A percentile compares a stretch with the other conserved stretches of the same genome.
Evolutionary conservation across 192 early-diverging fungal genomes (phyloP).

Genomic region (Coemansia sp.): DNA sequence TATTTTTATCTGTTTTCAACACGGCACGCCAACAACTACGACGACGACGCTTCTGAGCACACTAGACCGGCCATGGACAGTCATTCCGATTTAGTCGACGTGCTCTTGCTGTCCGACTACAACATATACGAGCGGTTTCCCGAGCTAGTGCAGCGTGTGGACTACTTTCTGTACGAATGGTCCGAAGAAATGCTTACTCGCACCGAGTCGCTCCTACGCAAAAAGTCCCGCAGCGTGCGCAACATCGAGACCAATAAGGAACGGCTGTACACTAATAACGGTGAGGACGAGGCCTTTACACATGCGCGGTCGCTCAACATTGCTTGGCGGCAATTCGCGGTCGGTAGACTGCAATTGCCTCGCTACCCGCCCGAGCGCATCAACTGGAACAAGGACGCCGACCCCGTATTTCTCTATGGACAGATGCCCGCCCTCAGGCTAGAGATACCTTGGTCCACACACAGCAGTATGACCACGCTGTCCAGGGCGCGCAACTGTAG

Average conservation of each 20-base stretch:
- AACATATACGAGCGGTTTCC: constrained; percentile 54
- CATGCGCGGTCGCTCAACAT: constrained; percentile 47
- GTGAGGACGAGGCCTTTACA: constrained; percentile 39
- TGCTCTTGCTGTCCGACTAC: constrained; percentile 46
- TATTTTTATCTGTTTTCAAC: neutral
- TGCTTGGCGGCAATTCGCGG: constrained; percentile 51
- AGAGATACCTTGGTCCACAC: constrained; percentile 39
- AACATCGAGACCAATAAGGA: constrained; percentile 5
- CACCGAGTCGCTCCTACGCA: constrained; percentile 39
- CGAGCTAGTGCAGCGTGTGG: constrained; percentile 50
- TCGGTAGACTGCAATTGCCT: constrained; percentile 39
- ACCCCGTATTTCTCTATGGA: constrained; percentile 52
- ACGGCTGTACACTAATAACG: constrained; percentile 14
- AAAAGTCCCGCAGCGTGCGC: constrained; percentile 22
- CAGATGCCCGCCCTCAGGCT: constrained; percentile 45
- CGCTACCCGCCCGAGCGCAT: constrained; percentile 50
- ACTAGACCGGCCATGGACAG: constrained; percentile 35
- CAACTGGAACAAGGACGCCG: constrained; percentile 57
- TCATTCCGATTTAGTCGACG: constrained; percentile 40
- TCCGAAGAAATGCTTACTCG: constrained; percentile 38
- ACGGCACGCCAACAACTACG: neutral
- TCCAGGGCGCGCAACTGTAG: neutral
- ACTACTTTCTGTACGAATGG: constrained; percentile 52
- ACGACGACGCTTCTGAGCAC: neutral
- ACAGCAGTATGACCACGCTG: constrained; percentile 12